Conservation (phyloP, 1,284 basidiomycete species). For the Salmacisia buchloeana region DNA sequence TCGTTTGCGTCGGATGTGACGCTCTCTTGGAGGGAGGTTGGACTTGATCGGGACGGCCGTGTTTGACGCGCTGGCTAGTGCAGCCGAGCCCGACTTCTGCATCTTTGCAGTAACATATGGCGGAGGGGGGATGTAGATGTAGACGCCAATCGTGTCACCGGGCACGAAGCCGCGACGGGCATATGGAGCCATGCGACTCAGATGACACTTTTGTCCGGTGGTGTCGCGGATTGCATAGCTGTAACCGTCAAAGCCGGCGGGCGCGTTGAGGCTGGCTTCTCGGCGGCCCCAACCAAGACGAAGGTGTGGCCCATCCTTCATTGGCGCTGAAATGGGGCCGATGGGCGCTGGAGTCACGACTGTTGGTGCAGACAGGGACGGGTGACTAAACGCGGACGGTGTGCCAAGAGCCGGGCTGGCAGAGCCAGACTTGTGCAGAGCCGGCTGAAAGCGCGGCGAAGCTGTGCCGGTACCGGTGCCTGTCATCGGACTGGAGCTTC, state of each 20-base stretch:
- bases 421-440: neutral
- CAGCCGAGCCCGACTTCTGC: neutral
- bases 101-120: conserved; percentile 9
- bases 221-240: conserved; percentile 87
- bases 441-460: neutral
- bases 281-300: conserved; percentile 84
- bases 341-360: conserved; percentile 6
- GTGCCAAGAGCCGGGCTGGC: neutral
- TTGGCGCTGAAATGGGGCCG: conserved; percentile 21
- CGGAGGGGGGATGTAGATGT: conserved; percentile 72
- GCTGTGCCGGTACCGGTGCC: conserved; percentile 3
- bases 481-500: conserved; percentile 20
- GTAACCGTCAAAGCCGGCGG: conserved; percentile 88
- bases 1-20: conserved; percentile 35
- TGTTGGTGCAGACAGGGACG: neutral
- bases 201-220: conserved; percentile 79
- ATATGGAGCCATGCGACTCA: conserved; percentile 74
- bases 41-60: neutral
- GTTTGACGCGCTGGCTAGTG: neutral
- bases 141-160: conserved; percentile 88
- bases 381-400: neutral
- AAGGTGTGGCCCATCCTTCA: conserved; percentile 67
- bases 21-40: conserved; percentile 44
- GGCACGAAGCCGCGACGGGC: conserved; percentile 59
- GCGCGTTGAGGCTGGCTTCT: conserved; percentile 85